Evolutionary conservation across 2,329 filamentous ascomycete species (phyloP), one percentile per base, ranked within the genome.

Genomic region (Emmonsiellopsis sp.): DNA sequence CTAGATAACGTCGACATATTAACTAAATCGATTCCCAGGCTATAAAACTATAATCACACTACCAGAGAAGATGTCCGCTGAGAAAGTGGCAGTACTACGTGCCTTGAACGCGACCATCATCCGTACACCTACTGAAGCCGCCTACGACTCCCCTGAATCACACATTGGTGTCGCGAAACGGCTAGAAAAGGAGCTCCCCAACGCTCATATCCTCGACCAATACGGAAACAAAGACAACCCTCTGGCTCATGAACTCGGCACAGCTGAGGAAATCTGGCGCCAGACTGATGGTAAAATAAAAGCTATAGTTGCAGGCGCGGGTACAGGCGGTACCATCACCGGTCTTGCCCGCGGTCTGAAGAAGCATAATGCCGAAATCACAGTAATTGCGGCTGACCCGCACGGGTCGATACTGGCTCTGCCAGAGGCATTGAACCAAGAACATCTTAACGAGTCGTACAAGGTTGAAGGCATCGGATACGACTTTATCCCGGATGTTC

Each of bases 401-500:
- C 82, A 91, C 49, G 93, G 93, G 51, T 95, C 89, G 55, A 90
- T 97, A 61, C 78, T 98, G 48, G 93, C 93, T 8, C 65, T 95
- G 34, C 93, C 93, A 2, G 82, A 86, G 60, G 64, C 71, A 5
- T 75, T 98, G 61, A 98, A 98, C 70, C 77, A 88, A 47, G 85
- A 88, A 58, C 82, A 85, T 66, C 80, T 81, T 56, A 92, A 96
- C 65, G 84, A 89, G 69, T 77, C 85, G 1, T 98, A 98, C 77
- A 97, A 98, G 75, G 93, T 98, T 0, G 93, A 98, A 74, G 93
- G 93, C 43, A 98, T 98, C 63, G 93, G 93, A 17, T 98, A 98
- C 69, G 93, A 98, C 70, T 98, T 98, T 69, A 87, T 98, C 55
- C 93, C 94, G 6, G 88, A 97, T 27, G 94, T 98, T 5, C 77